Base-by-base conservation (phyloP, 176 grass and related monocot genomes). In the Oryza punctata region DNA sequence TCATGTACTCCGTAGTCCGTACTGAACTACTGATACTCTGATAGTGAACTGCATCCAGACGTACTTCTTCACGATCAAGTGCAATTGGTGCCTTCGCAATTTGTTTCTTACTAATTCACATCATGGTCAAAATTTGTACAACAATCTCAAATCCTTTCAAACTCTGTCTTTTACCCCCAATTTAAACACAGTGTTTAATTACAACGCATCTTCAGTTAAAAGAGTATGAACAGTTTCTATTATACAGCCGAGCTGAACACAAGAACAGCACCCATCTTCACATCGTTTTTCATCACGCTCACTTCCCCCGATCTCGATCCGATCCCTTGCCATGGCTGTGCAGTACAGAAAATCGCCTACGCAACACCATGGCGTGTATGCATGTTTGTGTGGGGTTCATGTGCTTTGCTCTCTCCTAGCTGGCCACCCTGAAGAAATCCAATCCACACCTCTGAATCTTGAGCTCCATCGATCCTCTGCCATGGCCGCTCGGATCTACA, bases 401-500 rank as follows among this genome's bases (percentile, higher is more conserved):
- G 27, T 69, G 46, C 21, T 10, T 10, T 38, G 43, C 26, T 50
- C 16, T n/a, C 28, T 16, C 28, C 45, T 8, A 11, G 43, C 78
- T 44, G 19, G 2, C 45, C 27, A 37, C 78, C 65, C 27, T 25
- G 41, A 80, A 30, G 27, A 12, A 12, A 68, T 32, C 38, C 43
- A 12, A 68, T 32, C 38, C 43, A n/a, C 43, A n/a, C 63, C 10
- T 18, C 30, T 67, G 66, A 35, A 38, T 10, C 38, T 9, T 19
- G 28, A 30, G 33, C n/a, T 47, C 43, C 2, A 21, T 11, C 45
- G 14, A 57, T 30, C 41, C 26, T 18, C 33, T 49, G 19, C 28
- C 19, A 33, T 19, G 78, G 33, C 15, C 12, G 44, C 78, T 25
- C 18, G n/a, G 11, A 54, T 35, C 83, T 95, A 95, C 30, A 95